Base-by-base conservation (phyloP, 257 asterid species). In the Perilla frutescens region DNA sequence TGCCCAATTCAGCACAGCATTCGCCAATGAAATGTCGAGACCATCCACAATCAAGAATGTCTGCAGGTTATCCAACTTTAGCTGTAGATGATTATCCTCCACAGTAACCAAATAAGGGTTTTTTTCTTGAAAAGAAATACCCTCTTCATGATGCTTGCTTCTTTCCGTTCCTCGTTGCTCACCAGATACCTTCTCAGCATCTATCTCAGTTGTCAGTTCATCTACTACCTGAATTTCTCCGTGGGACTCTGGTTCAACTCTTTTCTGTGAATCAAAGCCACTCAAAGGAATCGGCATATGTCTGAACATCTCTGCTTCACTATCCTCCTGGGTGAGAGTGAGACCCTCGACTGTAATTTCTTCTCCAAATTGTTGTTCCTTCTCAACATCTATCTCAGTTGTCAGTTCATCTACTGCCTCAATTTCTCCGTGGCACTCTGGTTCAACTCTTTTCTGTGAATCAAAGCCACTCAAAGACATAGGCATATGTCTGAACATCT, bases 1-100 rank as follows among this genome's bases (percentile, higher is more conserved):
- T 8, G 15, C 55, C 74, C 75, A 56, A 43, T 48, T 57, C 32
- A 70, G 55, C 69, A 75, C 60, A 39, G 15, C 10, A 40, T 1
- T 37, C 3, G 50, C 20, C 4, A 4, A 40, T 39, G 41, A 32
- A 7, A 39, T 59, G 20, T 49, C 55, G 36, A 5, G 50, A 73
- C 4, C 0, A 8, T 26, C 26, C 8, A 55, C 70, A 61, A 60
- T 49, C 68, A 49, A 47, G 43, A 48, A 10, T 15, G 43, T 60
- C 2, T 60, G 26, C 26, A 20, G 62, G 32, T 72, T 14, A 47
- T 72, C 76, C 62, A 72, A 37, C 20, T 34, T 6, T 10, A 72
- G 53, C 51, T 36, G 45, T 49, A 72, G 48, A 74, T 3, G 29
- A 56, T 54, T 11, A 14, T 14, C 64, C 26, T 20, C 26, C 26